Evolutionary conservation across 495 filamentous ascomycete species (phyloP), one percentile per base, ranked within the genome.

Genomic region (Massariosphaeria phaeospora): DNA sequence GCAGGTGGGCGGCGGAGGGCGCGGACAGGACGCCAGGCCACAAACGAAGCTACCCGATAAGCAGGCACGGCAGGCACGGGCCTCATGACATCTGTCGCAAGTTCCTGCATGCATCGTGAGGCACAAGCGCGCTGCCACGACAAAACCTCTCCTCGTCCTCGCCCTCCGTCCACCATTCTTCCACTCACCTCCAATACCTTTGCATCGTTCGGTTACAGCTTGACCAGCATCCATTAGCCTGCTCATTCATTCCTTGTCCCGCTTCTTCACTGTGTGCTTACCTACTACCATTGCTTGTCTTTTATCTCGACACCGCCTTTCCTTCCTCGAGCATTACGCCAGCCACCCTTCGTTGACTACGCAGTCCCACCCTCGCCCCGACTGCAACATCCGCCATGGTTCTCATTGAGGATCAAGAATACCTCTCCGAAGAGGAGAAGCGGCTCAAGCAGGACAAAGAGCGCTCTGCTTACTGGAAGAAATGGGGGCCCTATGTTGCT

Each of bases 401-500:
- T 57, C 76, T 91, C 63, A 83, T 91, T 59, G 91, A 93, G 65
- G 78, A 84, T 56, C 80, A 91, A 66, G 85, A 88, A 63, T 89
- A 89, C 67, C 77, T 88, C 66, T 86, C 85, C 47, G 80, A 84
- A 67, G 91, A 97, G 73, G 91, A 96, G 75, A 83, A 84, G 69
- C 81, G 91, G 25, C 75, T 97, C 58, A 85, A 84, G 69, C 85
- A 95, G 69, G 93, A 96, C 69, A 77, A 79, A 18, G 79, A 89
- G 46, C 80, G 86, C 35, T 77, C 63, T 38, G 85, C 82, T 66
- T 96, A 96, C 72, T 96, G 91, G 91, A 95, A 96, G 79, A 84
- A 82, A 77, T 96, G 90, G 90, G 91, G 91, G 48, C 76, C 84
- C 24, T 89, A 88, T 67, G 76, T 85, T 51, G 78, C 84, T 41